phyloP scores from a whole-genome alignment of 331 rosid species.

The Rosa hybrid region DNA sequence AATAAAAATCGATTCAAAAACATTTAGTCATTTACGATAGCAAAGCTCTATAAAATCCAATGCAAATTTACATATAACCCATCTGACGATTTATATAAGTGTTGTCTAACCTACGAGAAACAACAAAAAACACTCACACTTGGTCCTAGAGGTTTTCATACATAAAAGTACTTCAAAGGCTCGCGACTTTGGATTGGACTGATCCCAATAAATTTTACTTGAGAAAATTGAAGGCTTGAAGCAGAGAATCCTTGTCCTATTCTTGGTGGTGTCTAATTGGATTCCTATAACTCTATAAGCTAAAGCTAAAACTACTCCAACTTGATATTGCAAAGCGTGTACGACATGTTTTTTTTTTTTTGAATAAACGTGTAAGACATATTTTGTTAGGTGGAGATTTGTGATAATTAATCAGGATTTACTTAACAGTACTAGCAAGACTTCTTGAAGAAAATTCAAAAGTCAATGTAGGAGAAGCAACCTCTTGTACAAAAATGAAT shows the following conservation, averaged over 20 bases:
- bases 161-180: no score
- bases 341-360: no score
- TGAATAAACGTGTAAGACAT: not conserved
- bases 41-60: no score
- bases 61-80: no score
- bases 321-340: not conserved
- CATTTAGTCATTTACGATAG: no score
- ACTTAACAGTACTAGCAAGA: not conserved
- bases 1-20: no score
- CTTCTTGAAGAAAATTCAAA: not conserved
- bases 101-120: not conserved
- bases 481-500: not conserved
- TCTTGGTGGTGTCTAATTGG: not conserved
- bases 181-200: no score
- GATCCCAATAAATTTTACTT: not conserved
- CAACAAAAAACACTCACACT: not conserved
- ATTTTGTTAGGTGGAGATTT: constrained; percentile 4
- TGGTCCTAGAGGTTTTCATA: no score
- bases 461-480: constrained; percentile 19
- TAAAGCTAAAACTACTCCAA: not conserved
- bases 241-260: not conserved
- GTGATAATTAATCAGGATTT: not conserved
- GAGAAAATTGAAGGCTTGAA: not conserved
- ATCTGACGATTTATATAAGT: no score
- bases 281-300: not conserved